phyloP scores from a whole-genome alignment of 129 eudicot genomes.

The Daucus carota region DH1_v3.0 NC_030384.2:26656501-26657000 shows the following conservation, averaged over 20 bases:
- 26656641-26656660: too few relatives aligned
- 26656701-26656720: background rate
- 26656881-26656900: background rate
- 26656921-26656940: background rate
- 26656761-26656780: background rate
- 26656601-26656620: too few relatives aligned
- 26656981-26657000: background rate
- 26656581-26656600: background rate
- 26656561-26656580: background rate
- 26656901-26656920: background rate
- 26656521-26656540: background rate
- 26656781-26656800: slow-evolving; percentile 3
- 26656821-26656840: background rate
- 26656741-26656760: background rate
- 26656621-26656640: too few relatives aligned
- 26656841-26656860: background rate
- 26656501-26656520: background rate
- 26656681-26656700: too few relatives aligned
- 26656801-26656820: background rate
- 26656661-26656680: too few relatives aligned
- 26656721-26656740: background rate
- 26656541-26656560: background rate
- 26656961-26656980: background rate
- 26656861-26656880: background rate
- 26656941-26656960: background rate